A percentile compares a stretch with the other conserved stretches of the same genome.
Evolutionary conservation across 2,329 filamentous ascomycete genomes (phyloP).

Genomic region (Exophiala sideris): DNA sequence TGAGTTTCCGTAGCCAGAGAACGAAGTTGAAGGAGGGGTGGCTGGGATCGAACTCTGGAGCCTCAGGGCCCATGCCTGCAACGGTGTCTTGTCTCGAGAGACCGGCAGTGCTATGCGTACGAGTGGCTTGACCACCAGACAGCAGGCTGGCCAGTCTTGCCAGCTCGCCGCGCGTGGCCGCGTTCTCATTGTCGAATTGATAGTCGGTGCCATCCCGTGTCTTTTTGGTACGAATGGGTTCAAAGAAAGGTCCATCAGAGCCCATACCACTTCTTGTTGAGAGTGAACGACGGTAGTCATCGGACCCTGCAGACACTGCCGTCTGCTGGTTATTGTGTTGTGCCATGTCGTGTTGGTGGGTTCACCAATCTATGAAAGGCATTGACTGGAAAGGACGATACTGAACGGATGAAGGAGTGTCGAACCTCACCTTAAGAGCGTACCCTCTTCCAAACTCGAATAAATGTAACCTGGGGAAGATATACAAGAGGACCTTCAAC

Average conservation of each 20-base stretch:
- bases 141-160: slow-evolving; percentile 20
- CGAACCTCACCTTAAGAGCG: no score
- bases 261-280: not conserved
- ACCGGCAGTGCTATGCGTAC: slow-evolving; percentile 3
- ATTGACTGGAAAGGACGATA: no score
- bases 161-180: slow-evolving; percentile 13
- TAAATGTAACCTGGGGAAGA: no score
- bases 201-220: slow-evolving; percentile 19
- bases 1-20: slow-evolving; percentile 22
- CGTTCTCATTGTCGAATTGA: slow-evolving; percentile 14
- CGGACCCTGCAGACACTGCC: no score
- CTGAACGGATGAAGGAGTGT: no score
- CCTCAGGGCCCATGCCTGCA: slow-evolving; percentile 20
- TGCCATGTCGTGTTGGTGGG: no score
- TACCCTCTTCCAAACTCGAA: no score
- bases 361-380: no score
- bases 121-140: slow-evolving; percentile 14
- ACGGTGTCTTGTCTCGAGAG: slow-evolving; percentile 21
- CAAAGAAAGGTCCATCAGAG: slow-evolving; percentile 19
- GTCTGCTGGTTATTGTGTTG: no score
- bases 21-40: slow-evolving; percentile 22
- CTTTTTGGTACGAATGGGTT: slow-evolving; percentile 23
- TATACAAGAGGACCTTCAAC: no score
- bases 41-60: slow-evolving; percentile 22
- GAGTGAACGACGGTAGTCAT: no score